Evolutionary conservation across 495 filamentous ascomycete genomes (phyloP), one percentile per base, ranked within the genome.

Genomic region (Penicillium crystallinum): DNA sequence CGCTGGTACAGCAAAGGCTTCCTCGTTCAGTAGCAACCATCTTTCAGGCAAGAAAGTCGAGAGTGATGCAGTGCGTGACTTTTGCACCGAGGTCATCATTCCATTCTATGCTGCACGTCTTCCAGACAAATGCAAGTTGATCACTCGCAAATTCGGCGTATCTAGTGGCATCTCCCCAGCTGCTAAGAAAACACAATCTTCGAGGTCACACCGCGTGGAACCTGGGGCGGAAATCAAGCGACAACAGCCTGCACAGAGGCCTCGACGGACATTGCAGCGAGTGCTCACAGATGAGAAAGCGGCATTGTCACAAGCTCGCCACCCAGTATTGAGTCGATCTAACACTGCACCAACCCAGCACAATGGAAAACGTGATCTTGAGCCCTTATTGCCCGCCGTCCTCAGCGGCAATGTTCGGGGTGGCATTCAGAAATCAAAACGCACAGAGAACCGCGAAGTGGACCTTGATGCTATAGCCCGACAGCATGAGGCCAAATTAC

Each of bases 31-130:
- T 11, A 55, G 58, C 42, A 65, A 58, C 22, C 65, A 66, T 49
- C 59, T 61, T 44, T 63, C 69, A 10, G 71, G 71, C 18, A 76
- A 77, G 55, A 76, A 74, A 44, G 57, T 61, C 37, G 73, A 78
- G 37, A 77, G 72, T 27, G 82, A 87, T 61, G 76, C 80, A 15
- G 71, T 89, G 25, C 77, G 76, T 42, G 78, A 91, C 63, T 98
- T 97, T 60, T 97, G 90, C 65, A 80, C 91, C 2, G 92, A 97
- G 67, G 89, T 98, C 45, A 85, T 98, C 59, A 72, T 95, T 34
- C 92, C 93, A 39, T 97, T 98, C 74, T 98, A 95, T 61, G 83
- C 84, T 31, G 80, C 89, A 11, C 85, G 91, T 19, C 73, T 96
- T 9, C 92, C 91, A 6, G 85, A 91, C 22, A 78, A 87, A 39